Evolutionary conservation across 2,329 filamentous ascomycete species (phyloP).

Genomic region (Cladophialophora carrionii): DNA sequence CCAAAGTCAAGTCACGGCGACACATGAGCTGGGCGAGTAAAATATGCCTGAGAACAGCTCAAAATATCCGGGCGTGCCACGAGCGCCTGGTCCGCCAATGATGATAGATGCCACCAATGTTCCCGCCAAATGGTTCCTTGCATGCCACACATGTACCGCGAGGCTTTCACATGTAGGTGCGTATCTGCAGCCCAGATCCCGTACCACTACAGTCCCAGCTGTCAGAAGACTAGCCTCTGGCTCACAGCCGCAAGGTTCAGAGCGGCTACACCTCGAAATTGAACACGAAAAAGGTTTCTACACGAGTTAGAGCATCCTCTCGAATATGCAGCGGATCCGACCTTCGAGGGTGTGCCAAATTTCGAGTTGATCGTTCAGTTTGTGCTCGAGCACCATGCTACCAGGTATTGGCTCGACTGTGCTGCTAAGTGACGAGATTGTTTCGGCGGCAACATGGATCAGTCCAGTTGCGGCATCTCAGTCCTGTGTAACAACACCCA

Average conservation of each 20-base stretch:
- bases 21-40: neutral
- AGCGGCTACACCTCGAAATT: neutral
- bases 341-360: neutral
- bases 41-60: neutral
- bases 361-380: neutral
- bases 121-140: constrained; percentile 5
- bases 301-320: neutral
- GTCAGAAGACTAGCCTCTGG: neutral
- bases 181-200: neutral
- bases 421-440: neutral
- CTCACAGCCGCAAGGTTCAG: neutral
- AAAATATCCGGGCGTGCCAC: constrained; percentile 2
- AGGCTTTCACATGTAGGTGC: neutral
- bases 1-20: neutral
- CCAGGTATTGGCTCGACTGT: neutral
- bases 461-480: neutral
- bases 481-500: constrained; percentile 1
- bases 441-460: neutral
- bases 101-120: neutral
- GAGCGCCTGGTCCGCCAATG: constrained; percentile 8
- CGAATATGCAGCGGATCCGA: neutral
- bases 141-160: constrained; percentile 1
- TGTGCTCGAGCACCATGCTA: neutral
- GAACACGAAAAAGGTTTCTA: neutral
- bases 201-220: neutral